Conservation (phyloP, 83 land plant genomes). For the Thuja plicata region DNA sequence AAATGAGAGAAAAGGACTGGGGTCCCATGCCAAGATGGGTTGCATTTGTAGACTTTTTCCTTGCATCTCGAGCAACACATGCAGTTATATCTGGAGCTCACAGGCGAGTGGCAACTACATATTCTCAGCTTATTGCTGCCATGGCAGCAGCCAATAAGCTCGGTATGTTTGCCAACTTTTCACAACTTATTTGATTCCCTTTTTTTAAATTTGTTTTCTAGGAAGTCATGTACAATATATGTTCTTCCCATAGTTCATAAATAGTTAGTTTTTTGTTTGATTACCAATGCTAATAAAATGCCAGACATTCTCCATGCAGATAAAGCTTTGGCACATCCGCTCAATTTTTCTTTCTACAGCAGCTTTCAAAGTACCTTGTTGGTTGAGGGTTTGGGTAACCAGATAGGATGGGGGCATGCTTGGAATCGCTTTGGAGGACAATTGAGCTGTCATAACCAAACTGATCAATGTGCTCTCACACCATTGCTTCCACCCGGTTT, state of each 20-base stretch:
- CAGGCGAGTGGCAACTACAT: conserved; percentile 89
- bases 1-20: conserved; percentile 86
- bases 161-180: conserved; percentile 29
- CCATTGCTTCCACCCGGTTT: conserved; percentile 87
- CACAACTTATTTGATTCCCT: background rate
- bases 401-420: conserved; percentile 90
- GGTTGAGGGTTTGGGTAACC: conserved; percentile 57
- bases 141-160: conserved; percentile 72
- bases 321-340: conserved; percentile 16
- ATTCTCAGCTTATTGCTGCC: conserved; percentile 86
- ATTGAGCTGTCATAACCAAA: conserved; percentile 74
- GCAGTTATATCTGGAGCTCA: conserved; percentile 91
- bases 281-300: conserved; percentile 1
- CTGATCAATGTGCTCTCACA: conserved; percentile 79
- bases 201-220: background rate
- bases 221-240: background rate
- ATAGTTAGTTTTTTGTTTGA: background rate
- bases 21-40: conserved; percentile 97
- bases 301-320: conserved; percentile 24
- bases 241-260: background rate
- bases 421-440: conserved; percentile 90
- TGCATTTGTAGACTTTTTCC: conserved; percentile 92
- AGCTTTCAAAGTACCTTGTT: conserved; percentile 76
- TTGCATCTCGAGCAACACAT: conserved; percentile 79
- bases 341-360: conserved; percentile 66